Evolutionary conservation across 176 grass and related monocot genomes (phyloP).

Genomic region (Oryza brachyantha): DNA sequence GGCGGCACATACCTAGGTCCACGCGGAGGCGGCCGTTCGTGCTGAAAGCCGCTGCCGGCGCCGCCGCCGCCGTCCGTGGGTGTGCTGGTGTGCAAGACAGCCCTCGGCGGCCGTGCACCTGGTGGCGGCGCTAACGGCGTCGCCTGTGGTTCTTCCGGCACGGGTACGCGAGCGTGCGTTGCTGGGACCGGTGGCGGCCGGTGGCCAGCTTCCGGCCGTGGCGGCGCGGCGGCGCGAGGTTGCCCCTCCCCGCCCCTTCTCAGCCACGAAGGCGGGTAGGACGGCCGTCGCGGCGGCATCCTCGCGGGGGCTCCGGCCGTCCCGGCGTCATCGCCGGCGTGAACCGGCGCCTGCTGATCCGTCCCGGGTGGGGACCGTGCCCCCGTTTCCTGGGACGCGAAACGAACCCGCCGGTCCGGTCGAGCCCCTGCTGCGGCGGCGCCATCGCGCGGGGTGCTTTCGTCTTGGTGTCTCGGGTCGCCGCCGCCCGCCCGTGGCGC

Average conservation of each 20-base stretch:
- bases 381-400: neutral
- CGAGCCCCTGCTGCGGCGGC: neutral
- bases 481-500: neutral
- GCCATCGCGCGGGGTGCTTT: neutral
- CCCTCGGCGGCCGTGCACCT: neutral
- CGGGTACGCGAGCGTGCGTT: neutral
- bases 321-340: neutral
- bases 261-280: neutral
- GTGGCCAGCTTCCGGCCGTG: neutral
- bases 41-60: neutral
- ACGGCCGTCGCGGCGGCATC: neutral
- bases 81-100: constrained; percentile 13
- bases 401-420: neutral
- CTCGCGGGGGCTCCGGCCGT: neutral
- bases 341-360: neutral
- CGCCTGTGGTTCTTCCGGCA: neutral
- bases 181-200: too few relatives aligned
- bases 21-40: neutral
- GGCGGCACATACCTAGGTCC: neutral
- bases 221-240: neutral
- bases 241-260: neutral
- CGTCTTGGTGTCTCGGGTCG: neutral
- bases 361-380: neutral
- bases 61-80: neutral
- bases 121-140: neutral